A percentile compares a stretch with the other conserved stretches of the same genome.
These are phyloP conservation scores for Leishmania mexicana DNA, from an alignment of 208 protist genomes.

Conservation along the genomic window DNA sequence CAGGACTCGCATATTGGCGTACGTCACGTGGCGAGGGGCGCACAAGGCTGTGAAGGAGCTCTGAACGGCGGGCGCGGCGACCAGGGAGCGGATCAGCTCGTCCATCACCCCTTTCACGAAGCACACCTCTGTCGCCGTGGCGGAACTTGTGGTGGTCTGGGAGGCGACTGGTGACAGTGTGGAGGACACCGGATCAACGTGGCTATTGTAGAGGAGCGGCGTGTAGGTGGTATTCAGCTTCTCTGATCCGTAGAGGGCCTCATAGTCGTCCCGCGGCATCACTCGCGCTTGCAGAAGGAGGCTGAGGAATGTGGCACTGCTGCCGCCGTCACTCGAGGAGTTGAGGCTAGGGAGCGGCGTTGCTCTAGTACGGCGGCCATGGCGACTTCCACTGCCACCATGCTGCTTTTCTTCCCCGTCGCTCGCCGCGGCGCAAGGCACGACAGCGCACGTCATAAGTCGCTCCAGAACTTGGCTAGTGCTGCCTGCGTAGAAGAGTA, in stretches of 20 bases:
- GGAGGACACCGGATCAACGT: conserved; percentile 16
- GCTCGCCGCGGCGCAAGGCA: conserved; percentile 37
- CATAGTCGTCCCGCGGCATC: conserved; percentile 73
- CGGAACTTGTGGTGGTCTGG: background rate
- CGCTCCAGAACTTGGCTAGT: conserved; percentile 78
- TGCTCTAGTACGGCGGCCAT: background rate
- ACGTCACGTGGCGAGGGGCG: conserved; percentile 37
- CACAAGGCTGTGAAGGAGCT: conserved; percentile 50
- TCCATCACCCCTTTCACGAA: conserved; percentile 58
- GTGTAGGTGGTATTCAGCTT: conserved; percentile 40
- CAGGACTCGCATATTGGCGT: conserved; percentile 31
- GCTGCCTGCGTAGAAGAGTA: conserved; percentile 79
- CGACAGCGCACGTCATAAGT: conserved; percentile 58
- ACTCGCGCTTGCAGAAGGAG: conserved; percentile 82
- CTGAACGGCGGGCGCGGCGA: conserved; percentile 53
- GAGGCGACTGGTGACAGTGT: background rate
- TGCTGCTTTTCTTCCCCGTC: conserved; percentile 12
- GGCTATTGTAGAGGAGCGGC: conserved; percentile 14
- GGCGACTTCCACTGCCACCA: conserved; percentile 4
- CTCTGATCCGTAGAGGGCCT: conserved; percentile 52
- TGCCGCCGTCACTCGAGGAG: background rate
- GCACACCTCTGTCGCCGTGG: conserved; percentile 15
- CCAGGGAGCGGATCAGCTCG: conserved; percentile 66
- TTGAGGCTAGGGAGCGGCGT: background rate
- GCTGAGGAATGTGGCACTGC: conserved; percentile 38